phyloP scores from a whole-genome alignment of 305 asterid genomes.

The Solanum aculeatissimum region DNA sequence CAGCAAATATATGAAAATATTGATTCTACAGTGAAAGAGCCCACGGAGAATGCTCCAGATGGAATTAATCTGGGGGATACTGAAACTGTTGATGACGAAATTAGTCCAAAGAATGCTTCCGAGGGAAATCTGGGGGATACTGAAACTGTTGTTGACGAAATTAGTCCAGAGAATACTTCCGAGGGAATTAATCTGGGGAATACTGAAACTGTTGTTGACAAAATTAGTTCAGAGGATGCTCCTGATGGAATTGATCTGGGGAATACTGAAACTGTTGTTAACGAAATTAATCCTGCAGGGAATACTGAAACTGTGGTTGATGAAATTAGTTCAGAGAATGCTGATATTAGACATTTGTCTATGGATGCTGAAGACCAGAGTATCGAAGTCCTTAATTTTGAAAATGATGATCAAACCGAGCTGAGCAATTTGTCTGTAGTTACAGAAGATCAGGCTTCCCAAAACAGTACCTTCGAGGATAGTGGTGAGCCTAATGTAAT shows the following conservation, averaged over 20 bases:
- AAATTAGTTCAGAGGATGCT: neutral
- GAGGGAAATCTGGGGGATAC: neutral
- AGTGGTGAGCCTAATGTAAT: conserved; percentile 1
- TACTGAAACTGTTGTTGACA: neutral
- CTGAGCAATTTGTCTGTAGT: neutral
- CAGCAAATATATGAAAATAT: conserved; percentile 3
- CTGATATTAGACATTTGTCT: neutral
- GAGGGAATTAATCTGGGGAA: neutral
- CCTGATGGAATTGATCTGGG: neutral
- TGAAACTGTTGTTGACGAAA: neutral
- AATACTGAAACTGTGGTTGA: neutral
- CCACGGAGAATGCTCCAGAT: neutral
- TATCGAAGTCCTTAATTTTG: neutral
- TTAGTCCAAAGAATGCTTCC: neutral
- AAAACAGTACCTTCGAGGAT: conserved; percentile 12
- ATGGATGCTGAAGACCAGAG: neutral
- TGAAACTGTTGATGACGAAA: neutral
- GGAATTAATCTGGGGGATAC: neutral
- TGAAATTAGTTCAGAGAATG: neutral
- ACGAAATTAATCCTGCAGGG: neutral
- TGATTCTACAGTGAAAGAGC: neutral
- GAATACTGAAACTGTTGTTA: conserved; percentile 1
- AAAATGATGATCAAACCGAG: neutral
- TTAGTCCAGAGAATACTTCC: neutral
- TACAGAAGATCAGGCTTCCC: conserved; percentile 9